phyloP scores from a whole-genome alignment of 148 eudicot genomes.

The Rhododendron mucronatum region DNA sequence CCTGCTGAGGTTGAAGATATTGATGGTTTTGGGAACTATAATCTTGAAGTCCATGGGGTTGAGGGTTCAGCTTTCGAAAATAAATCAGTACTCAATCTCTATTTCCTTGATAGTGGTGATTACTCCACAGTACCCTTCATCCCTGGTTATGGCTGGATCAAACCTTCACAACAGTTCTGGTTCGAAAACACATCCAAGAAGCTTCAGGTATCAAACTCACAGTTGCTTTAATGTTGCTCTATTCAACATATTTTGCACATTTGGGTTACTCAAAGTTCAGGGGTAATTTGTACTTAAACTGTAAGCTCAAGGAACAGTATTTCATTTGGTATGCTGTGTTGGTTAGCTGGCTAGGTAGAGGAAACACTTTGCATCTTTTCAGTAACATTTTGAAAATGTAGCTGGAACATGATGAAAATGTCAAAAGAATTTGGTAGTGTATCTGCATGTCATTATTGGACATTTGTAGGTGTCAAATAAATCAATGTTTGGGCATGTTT shows the following conservation, averaged over 20 bases:
- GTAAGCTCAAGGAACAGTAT: background rate
- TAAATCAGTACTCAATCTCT: constrained; percentile 81
- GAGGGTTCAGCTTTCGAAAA: constrained; percentile 54
- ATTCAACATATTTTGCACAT: background rate
- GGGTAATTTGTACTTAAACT: background rate
- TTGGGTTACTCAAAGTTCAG: background rate
- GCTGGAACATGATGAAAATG: background rate
- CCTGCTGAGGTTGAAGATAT: constrained; percentile 48
- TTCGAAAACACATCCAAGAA: constrained; percentile 54
- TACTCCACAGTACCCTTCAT: constrained; percentile 69
- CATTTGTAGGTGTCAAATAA: background rate
- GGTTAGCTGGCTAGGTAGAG: background rate
- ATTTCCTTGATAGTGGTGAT: constrained; percentile 90
- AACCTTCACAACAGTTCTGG: constrained; percentile 87
- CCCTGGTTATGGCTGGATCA: constrained; percentile 87
- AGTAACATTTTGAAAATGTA: background rate
- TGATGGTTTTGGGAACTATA: constrained; percentile 92
- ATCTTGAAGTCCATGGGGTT: constrained; percentile 73
- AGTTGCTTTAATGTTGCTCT: background rate
- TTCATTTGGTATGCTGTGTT: background rate
- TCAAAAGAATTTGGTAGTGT: background rate
- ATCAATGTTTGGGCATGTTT: background rate
- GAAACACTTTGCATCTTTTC: background rate
- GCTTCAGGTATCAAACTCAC: constrained; percentile 46
- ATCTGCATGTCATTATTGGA: background rate